Percentiles rank a stretch among this genome's conserved stretches.
Conservation (phyloP, 148 eudicot genomes). For the Silene conica region DNA sequence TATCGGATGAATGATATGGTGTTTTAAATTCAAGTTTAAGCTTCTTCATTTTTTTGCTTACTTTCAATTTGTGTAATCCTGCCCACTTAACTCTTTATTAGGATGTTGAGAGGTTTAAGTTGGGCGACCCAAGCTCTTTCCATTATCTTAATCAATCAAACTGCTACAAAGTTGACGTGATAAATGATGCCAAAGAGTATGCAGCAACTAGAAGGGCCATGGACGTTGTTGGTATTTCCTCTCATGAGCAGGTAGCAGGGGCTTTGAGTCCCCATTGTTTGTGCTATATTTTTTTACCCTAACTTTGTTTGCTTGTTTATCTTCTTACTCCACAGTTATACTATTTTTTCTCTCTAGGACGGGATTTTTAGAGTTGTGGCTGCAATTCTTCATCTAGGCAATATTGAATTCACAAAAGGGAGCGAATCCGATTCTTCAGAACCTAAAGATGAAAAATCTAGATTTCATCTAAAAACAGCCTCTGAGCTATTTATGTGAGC, state of each 20-base stretch:
- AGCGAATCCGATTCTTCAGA: constrained; percentile 75
- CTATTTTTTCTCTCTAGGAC: constrained; percentile 44
- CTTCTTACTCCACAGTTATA: constrained; percentile 13
- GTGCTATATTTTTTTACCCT: background rate
- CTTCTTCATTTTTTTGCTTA: too few relatives aligned
- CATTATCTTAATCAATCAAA: constrained; percentile 91
- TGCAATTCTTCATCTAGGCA: constrained; percentile 91
- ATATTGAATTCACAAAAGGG: constrained; percentile 76
- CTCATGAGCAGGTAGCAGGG: constrained; percentile 73
- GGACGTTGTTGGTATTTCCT: constrained; percentile 81
- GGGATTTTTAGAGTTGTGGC: constrained; percentile 95
- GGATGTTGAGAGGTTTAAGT: constrained; percentile 67
- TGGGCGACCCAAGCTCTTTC: constrained; percentile 69
- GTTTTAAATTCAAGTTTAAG: background rate
- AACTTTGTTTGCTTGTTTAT: constrained; percentile 1
- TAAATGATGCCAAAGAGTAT: constrained; percentile 78
- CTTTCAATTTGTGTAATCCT: background rate
- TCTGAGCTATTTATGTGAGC: constrained; percentile 82
- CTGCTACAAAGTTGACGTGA: constrained; percentile 63
- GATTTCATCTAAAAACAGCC: constrained; percentile 69
- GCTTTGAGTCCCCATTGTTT: constrained; percentile 2
- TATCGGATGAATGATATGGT: background rate
- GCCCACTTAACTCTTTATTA: constrained; percentile 16
- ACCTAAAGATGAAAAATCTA: constrained; percentile 74
- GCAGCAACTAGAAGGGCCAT: constrained; percentile 82